Evolutionary conservation across 306 rosid species (phyloP).

Genomic region (Hippophae tibetana): DNA sequence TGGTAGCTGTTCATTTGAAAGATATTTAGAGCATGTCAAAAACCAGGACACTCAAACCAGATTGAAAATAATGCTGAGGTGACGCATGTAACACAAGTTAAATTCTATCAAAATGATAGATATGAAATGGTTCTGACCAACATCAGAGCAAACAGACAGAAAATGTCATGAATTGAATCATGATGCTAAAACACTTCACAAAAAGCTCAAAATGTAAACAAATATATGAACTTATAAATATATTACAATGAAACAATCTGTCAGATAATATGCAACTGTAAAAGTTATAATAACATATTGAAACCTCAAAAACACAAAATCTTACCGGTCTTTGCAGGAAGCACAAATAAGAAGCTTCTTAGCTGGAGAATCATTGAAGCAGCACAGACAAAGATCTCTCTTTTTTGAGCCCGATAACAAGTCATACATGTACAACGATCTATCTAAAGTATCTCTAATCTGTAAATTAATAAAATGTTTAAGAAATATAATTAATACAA

Average conservation of each 20-base stretch:
- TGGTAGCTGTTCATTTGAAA: slow-evolving; percentile 67
- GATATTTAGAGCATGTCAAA: slow-evolving; percentile 6
- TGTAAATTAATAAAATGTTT: slow-evolving; percentile 28
- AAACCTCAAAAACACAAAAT: slow-evolving; percentile 20
- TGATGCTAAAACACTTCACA: slow-evolving; percentile 5
- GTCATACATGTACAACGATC: slow-evolving; percentile 48
- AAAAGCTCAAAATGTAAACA: slow-evolving; percentile 1
- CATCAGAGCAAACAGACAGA: not conserved
- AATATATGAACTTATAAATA: slow-evolving; percentile 8
- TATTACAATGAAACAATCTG: slow-evolving; percentile 7
- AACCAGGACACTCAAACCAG: slow-evolving; percentile 12
- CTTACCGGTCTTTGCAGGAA: slow-evolving; percentile 70
- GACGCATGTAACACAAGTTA: slow-evolving; percentile 11
- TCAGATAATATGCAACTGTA: not conserved
- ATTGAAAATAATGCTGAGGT: not conserved
- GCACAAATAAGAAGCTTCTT: slow-evolving; percentile 53
- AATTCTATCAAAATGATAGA: not conserved
- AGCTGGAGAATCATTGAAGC: slow-evolving; percentile 38
- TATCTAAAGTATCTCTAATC: slow-evolving; percentile 52
- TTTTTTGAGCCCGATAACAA: slow-evolving; percentile 29
- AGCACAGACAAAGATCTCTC: slow-evolving; percentile 33
- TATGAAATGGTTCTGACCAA: not conserved
- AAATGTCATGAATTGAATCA: slow-evolving; percentile 8
- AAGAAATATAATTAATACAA: slow-evolving; percentile 10
- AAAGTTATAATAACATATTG: not conserved